phyloP scores from a whole-genome alignment of 2,329 filamentous ascomycete genomes.

The Coniochaeta sp. region DNA sequence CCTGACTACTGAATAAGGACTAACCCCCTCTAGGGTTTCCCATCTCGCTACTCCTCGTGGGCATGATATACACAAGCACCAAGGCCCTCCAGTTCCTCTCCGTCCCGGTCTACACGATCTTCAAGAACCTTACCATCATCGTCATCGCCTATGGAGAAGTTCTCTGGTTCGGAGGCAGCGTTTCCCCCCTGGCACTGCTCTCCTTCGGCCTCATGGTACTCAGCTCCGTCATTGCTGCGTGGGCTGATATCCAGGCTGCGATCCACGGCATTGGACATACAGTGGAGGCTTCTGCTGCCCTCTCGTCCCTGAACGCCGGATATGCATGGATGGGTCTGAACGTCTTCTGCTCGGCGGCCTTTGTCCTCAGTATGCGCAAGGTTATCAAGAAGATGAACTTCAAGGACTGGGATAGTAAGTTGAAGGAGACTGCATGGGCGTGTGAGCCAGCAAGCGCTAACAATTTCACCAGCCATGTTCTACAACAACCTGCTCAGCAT shows the following conservation, averaged over 20 bases:
- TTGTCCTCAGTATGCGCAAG: constrained; percentile 91
- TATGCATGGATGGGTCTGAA: constrained; percentile 99
- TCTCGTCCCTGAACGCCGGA: constrained; percentile 86
- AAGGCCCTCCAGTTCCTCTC: constrained; percentile 95
- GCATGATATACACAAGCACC: constrained; percentile 97
- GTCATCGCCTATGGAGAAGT: constrained; percentile 98
- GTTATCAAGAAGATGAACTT: constrained; percentile 99
- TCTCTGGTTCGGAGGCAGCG: constrained; percentile 92
- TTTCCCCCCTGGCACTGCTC: constrained; percentile 78
- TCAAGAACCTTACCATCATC: constrained; percentile 99
- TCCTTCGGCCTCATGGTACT: constrained; percentile 96
- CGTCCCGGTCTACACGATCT: constrained; percentile 98
- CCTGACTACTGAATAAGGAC: background rate
- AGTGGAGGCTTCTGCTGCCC: constrained; percentile 59
- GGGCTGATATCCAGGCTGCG: constrained; percentile 91
- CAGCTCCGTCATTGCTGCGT: constrained; percentile 89
- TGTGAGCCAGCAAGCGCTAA: constrained; percentile 18
- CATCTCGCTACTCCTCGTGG: constrained; percentile 88
- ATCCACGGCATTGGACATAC: constrained; percentile 52
- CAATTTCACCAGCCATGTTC: constrained; percentile 73
- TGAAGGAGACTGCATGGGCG: background rate
- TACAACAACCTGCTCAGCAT: constrained; percentile 99
- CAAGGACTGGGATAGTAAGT: constrained; percentile 98
- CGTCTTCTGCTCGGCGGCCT: constrained; percentile 87
- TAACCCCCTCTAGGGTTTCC: constrained; percentile 66